Conservation (phyloP, 257 asterid genomes). For the Leonotis leonurus region DNA sequence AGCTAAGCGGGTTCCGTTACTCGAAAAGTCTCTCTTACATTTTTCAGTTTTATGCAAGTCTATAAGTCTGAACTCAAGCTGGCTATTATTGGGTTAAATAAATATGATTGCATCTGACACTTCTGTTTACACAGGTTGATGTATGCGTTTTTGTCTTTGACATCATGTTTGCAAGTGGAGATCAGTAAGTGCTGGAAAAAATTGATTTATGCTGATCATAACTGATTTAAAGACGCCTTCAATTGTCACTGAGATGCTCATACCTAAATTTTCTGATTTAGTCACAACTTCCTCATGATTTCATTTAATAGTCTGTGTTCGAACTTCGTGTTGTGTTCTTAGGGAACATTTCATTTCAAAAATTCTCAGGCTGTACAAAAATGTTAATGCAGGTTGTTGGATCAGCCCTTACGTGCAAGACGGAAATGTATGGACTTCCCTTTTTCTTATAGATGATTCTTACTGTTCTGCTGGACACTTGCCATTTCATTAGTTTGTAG, state of each 20-base stretch:
- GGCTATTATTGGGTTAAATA: neutral
- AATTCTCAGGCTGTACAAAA: constrained; percentile 14
- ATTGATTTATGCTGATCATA: too few relatives aligned
- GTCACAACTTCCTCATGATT: constrained; percentile 8
- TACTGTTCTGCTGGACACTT: constrained; percentile 13
- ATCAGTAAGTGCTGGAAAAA: constrained; percentile 66
- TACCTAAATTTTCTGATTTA: neutral
- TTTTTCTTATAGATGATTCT: neutral
- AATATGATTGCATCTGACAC: constrained; percentile 16
- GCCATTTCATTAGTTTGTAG: neutral
- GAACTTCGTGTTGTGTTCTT: neutral
- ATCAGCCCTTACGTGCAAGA: constrained; percentile 63
- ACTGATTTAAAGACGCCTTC: neutral
- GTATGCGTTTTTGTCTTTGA: constrained; percentile 81
- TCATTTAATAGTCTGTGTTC: neutral
- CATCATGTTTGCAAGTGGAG: constrained; percentile 77
- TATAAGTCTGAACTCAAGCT: neutral
- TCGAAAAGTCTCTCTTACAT: neutral
- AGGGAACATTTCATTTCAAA: neutral
- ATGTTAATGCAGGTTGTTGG: constrained; percentile 61
- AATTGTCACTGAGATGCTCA: neutral
- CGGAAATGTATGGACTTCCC: constrained; percentile 51
- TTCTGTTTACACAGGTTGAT: constrained; percentile 58
- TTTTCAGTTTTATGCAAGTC: neutral
- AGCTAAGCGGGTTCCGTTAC: neutral